These are phyloP conservation scores for Penicillium salamii DNA, from an alignment of 495 filamentous ascomycete genomes.

Conservation along the genomic window DNA sequence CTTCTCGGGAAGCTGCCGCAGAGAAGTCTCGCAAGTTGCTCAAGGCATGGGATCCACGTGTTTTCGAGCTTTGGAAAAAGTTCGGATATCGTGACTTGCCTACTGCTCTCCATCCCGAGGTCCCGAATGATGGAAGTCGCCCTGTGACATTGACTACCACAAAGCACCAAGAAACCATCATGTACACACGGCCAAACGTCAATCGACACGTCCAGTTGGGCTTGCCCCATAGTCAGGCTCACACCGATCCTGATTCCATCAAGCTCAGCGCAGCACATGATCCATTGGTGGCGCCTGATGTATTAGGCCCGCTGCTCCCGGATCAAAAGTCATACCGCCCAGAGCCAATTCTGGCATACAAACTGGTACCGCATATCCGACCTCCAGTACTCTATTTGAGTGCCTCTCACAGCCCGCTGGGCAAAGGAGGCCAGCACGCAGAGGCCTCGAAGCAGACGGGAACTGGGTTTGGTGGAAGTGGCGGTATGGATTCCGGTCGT, in stretches of 20 bases:
- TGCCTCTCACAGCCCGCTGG: conserved; percentile 47
- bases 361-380: conserved; percentile 35
- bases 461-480: conserved; percentile 31
- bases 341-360: conserved; percentile 14
- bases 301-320: conserved; percentile 39
- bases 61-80: background rate
- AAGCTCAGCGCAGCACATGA: conserved; percentile 1
- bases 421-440: conserved; percentile 18
- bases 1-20: conserved; percentile 26
- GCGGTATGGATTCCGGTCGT: conserved; percentile 42
- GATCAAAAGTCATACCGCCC: conserved; percentile 46
- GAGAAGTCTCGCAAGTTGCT: background rate
- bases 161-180: conserved; percentile 49
- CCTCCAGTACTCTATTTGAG: conserved; percentile 66
- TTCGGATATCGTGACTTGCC: conserved; percentile 23
- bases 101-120: conserved; percentile 36
- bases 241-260: background rate
- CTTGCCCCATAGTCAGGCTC: background rate
- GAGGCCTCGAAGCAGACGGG: conserved; percentile 20
- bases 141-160: conserved; percentile 45
- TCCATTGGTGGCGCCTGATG: conserved; percentile 9
- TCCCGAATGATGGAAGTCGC: background rate
- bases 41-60: conserved; percentile 7
- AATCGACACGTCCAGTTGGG: background rate
- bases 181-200: conserved; percentile 40